Percentiles rank a stretch among this genome's conserved stretches.
phyloP scores from a whole-genome alignment of 768 basidiomycete species.

The Boletus vermiculosoides region DNA sequence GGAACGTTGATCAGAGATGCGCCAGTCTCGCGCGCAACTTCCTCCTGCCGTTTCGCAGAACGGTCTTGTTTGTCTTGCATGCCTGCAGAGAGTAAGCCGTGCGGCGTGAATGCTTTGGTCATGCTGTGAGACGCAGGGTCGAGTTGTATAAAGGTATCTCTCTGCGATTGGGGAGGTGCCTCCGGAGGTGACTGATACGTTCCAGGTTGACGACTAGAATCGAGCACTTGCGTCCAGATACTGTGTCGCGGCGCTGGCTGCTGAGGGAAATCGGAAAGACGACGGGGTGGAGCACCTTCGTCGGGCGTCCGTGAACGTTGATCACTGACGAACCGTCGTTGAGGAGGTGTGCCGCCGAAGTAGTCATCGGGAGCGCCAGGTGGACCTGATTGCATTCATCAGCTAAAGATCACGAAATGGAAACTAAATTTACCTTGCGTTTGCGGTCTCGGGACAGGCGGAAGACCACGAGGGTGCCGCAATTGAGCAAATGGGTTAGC shows the following conservation, averaged over 20 bases:
- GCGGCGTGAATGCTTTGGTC: constrained; percentile 93
- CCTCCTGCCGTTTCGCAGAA: constrained; percentile 93
- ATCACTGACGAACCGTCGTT: constrained; percentile 54
- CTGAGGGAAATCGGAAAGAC: constrained; percentile 54
- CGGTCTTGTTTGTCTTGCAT: constrained; percentile 94
- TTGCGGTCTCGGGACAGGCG: constrained; percentile 55
- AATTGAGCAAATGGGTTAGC: constrained; percentile 45
- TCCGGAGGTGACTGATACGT: constrained; percentile 36
- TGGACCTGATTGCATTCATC: constrained; percentile 12
- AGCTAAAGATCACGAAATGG: constrained; percentile 1
- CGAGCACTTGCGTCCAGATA: constrained; percentile 89
- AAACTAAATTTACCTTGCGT: constrained; percentile 41
- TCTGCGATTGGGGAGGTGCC: constrained; percentile 29
- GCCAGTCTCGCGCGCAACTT: constrained; percentile 87
- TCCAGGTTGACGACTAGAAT: constrained; percentile 56
- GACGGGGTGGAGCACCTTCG: constrained; percentile 54
- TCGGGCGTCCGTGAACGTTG: constrained; percentile 56
- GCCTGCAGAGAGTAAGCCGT: constrained; percentile 92
- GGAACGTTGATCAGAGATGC: constrained; percentile 95
- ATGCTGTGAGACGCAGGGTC: constrained; percentile 68
- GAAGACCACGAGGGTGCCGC: constrained; percentile 61
- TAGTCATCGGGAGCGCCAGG: constrained; percentile 48
- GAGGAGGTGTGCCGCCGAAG: constrained; percentile 33
- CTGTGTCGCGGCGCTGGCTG: constrained; percentile 52
- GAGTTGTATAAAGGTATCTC: constrained; percentile 71